Percentiles rank a stretch among this genome's conserved stretches.
These are phyloP conservation scores for Phanerochaete carnosa DNA, from an alignment of 768 basidiomycete species.

Conservation along the genomic window DNA sequence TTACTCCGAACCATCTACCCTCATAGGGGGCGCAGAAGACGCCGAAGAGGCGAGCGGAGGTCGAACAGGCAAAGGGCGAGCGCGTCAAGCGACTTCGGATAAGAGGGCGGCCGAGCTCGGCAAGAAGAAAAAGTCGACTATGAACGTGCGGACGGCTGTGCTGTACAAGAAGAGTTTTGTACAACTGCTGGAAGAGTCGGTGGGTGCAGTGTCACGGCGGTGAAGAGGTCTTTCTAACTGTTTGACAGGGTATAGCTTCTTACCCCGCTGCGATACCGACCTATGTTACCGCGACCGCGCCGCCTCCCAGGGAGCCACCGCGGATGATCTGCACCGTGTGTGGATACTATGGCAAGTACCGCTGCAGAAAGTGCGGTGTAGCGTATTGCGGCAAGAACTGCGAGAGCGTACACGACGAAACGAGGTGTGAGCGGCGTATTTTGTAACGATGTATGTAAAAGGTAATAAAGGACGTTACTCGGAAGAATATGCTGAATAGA, in stretches of 20 bases:
- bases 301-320: constrained; percentile 59
- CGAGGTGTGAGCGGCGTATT: constrained; percentile 74
- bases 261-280: constrained; percentile 53
- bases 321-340: constrained; percentile 82
- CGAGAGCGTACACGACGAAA: constrained; percentile 71
- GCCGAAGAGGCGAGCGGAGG: constrained; percentile 44
- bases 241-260: constrained; percentile 51
- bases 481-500: not conserved
- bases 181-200: constrained; percentile 76
- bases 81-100: constrained; percentile 71
- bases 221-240: not conserved
- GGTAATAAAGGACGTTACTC: not conserved
- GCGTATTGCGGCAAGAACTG: constrained; percentile 75
- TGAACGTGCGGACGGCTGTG: constrained; percentile 76
- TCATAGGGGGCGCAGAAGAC: constrained; percentile 38
- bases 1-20: constrained; percentile 56
- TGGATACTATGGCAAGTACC: constrained; percentile 80
- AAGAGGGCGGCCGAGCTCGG: constrained; percentile 59
- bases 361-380: constrained; percentile 74
- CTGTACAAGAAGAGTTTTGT: constrained; percentile 80
- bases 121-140: constrained; percentile 75
- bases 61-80: constrained; percentile 58
- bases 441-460: constrained; percentile 31
- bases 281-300: constrained; percentile 68
- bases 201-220: constrained; percentile 34